Percentiles rank a stretch among this genome's conserved stretches.
These are phyloP conservation scores for Balansia obtecta DNA, from an alignment of 2,329 filamentous ascomycete genomes.

Conservation along the genomic window DNA sequence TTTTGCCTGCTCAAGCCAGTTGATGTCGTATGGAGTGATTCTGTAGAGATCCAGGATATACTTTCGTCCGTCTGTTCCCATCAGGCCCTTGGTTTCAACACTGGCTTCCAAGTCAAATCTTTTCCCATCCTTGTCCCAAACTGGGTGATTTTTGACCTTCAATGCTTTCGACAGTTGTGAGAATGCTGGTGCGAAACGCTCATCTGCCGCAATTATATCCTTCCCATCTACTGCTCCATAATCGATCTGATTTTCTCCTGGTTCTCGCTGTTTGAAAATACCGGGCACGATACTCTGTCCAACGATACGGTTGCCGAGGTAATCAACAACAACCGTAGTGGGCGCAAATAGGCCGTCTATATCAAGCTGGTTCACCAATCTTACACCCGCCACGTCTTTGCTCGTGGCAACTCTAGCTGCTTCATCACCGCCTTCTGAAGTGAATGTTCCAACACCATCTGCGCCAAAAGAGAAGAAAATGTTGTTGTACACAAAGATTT, in stretches of 20 bases:
- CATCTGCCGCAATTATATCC: conserved; percentile 83
- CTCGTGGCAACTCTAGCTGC: conserved; percentile 90
- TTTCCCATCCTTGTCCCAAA: conserved; percentile 94
- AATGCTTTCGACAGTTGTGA: conserved; percentile 83
- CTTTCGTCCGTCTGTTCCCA: conserved; percentile 91
- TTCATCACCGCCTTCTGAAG: conserved; percentile 90
- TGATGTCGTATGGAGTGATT: conserved; percentile 80
- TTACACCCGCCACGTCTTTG: conserved; percentile 91
- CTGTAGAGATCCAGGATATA: conserved; percentile 97
- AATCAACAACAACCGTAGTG: conserved; percentile 92
- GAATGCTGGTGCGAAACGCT: conserved; percentile 73
- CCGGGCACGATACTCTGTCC: conserved; percentile 96
- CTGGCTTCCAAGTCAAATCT: conserved; percentile 87
- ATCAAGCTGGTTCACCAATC: conserved; percentile 91
- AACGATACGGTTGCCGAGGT: conserved; percentile 91
- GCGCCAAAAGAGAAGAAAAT: conserved; percentile 98
- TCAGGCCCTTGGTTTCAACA: conserved; percentile 94
- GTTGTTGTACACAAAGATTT: conserved; percentile 99
- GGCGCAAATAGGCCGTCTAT: conserved; percentile 91
- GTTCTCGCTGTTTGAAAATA: conserved; percentile 97
- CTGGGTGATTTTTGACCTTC: conserved; percentile 84
- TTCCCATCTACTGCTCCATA: conserved; percentile 97
- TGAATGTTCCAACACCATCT: conserved; percentile 94
- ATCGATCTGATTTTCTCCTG: conserved; percentile 96
- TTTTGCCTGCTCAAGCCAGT: conserved; percentile 72